A percentile compares a stretch with the other conserved stretches of the same genome.
phyloP scores from a whole-genome alignment of 2,329 filamentous ascomycete genomes.

The Dothideomycetes sp. region DNA sequence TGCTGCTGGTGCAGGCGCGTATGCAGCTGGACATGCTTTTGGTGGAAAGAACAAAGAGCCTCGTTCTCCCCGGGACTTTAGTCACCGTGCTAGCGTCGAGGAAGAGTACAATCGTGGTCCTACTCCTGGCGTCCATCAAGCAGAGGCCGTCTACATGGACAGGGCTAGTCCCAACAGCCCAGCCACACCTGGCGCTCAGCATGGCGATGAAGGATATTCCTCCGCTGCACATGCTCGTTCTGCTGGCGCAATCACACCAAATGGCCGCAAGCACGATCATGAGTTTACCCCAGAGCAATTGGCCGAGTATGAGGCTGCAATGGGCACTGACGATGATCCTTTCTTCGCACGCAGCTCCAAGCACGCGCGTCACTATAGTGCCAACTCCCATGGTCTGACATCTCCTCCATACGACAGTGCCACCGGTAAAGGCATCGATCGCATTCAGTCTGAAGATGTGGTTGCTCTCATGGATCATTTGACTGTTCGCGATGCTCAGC shows the following conservation, averaged over 20 bases:
- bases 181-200: constrained; percentile 1
- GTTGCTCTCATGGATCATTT: constrained; percentile 97
- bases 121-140: constrained; percentile 7
- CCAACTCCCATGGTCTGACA: constrained; percentile 81
- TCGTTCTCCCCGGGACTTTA: neutral
- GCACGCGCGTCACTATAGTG: constrained; percentile 62
- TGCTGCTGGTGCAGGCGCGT: constrained; percentile 6
- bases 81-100: constrained; percentile 4
- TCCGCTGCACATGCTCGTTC: constrained; percentile 11
- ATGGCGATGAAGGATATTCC: constrained; percentile 12
- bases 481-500: constrained; percentile 90
- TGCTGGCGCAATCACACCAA: constrained; percentile 6
- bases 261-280: neutral
- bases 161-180: constrained; percentile 6
- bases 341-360: constrained; percentile 43
- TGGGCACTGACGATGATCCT: constrained; percentile 45
- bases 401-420: constrained; percentile 86
- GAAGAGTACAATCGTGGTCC: constrained; percentile 7
- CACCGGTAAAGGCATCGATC: constrained; percentile 76
- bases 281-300: neutral
- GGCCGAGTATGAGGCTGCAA: constrained; percentile 27
- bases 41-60: neutral
- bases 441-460: constrained; percentile 92
- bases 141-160: constrained; percentile 5
- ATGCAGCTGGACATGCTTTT: neutral